Percentiles rank a stretch among this genome's conserved stretches.
Conservation (phyloP, 1,284 basidiomycete species). For the Malassezia restricta region DNA sequence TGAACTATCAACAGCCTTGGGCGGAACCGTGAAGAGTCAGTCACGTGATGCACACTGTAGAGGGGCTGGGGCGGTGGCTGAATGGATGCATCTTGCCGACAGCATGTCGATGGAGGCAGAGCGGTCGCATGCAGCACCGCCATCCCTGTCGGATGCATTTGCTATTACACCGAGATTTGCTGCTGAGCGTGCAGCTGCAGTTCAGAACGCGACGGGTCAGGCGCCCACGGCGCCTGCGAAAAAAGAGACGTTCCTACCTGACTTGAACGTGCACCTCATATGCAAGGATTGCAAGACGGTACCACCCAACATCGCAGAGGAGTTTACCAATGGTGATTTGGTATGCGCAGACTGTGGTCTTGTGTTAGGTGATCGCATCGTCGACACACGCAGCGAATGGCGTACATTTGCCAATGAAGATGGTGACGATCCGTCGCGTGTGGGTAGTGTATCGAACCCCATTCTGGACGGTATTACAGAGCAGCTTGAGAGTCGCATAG, state of each 20-base stretch:
- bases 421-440: constrained; percentile 97
- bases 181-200: constrained; percentile 23
- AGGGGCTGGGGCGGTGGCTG: neutral
- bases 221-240: neutral
- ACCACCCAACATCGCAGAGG: constrained; percentile 86
- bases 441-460: constrained; percentile 87
- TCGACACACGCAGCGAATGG: constrained; percentile 93
- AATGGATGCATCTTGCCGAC: neutral
- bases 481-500: constrained; percentile 84
- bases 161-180: constrained; percentile 36
- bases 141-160: constrained; percentile 28
- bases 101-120: neutral
- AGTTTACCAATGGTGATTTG: constrained; percentile 92
- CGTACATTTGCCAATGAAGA: constrained; percentile 96
- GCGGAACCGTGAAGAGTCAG: neutral
- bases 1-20: neutral
- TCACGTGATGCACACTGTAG: neutral
- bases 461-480: constrained; percentile 79
- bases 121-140: constrained; percentile 2
- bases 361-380: constrained; percentile 86
- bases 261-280: constrained; percentile 37
- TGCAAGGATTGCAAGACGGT: constrained; percentile 89
- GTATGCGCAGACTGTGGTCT: constrained; percentile 93
- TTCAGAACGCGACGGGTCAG: neutral
- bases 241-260: constrained; percentile 32